These are phyloP conservation scores for Histomonas meleagridis DNA, from an alignment of 208 protist species.

Conservation along the genomic window DNA sequence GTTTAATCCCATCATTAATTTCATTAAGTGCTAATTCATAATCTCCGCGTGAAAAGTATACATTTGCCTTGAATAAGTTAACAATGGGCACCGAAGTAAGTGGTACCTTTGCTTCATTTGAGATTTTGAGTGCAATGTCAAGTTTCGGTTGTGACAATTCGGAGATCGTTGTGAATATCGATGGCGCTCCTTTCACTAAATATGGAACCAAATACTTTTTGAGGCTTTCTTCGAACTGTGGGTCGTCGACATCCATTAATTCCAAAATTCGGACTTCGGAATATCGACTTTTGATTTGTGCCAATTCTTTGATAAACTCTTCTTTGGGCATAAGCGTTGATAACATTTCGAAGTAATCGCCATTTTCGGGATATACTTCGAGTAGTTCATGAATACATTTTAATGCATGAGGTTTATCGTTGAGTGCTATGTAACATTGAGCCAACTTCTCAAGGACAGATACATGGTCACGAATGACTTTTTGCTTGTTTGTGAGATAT, in stretches of 20 bases:
- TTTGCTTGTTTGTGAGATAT: neutral
- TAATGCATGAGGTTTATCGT: neutral
- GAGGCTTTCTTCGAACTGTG: neutral
- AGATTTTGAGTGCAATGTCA: neutral
- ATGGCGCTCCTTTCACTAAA: neutral
- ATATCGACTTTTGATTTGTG: neutral
- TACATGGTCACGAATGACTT: neutral
- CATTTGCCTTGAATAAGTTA: neutral
- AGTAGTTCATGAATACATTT: neutral
- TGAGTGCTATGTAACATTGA: neutral
- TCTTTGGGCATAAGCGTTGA: neutral
- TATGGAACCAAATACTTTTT: neutral
- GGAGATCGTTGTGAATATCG: neutral
- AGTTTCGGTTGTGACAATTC: neutral
- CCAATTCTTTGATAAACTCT: neutral
- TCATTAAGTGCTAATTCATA: neutral
- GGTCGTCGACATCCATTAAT: neutral
- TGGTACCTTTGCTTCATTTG: neutral
- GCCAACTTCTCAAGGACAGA: neutral
- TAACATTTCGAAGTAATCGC: neutral
- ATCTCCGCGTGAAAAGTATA: neutral
- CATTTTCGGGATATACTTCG: neutral
- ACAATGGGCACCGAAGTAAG: neutral
- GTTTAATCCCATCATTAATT: neutral
- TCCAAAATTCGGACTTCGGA: neutral